Evolutionary conservation across 768 basidiomycete species (phyloP), one percentile per base, ranked within the genome.

Genomic region (Podaxis mareebaensis): DNA sequence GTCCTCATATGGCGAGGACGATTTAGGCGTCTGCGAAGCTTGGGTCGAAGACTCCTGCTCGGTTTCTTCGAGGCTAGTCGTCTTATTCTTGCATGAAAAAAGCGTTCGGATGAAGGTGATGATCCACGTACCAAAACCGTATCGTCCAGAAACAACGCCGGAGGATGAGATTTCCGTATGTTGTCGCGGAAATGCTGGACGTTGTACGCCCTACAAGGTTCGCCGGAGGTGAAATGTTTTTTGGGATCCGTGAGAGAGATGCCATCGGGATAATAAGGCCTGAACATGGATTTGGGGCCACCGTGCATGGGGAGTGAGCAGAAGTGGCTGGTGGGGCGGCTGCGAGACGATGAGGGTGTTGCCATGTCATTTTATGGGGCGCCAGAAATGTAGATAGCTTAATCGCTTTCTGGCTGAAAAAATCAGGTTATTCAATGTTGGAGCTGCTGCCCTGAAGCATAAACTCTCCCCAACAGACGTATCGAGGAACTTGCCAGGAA

Each of bases 401-500:
- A 60, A 52, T 60, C 51, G 59, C 54, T 56, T 42, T 56, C 39
- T 56, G 54, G 54, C 30, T 24, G 38, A 40, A 56, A 56, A 56
- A 53, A 52, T 28, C 46, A 49, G 36, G 3, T 26, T 40, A 53
- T 53, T 60, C 51, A 60, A 28, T 60, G 39, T 60, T 60, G 59
- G 59, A 60, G 59, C 59, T 60, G 36, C 24, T 38, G 40, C 59
- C 59, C 59, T 60, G 59, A 60, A 53, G 59, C 39, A 46, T 53
- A 53, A 60, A 53, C 38, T 24, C 24, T 30, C 24, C 30, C 59
- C 49, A 52, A 52, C 26, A 24, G 59, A 60, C 51, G 53, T 26
- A 39, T 39, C 20, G 38, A 26, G 59, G 22, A 40, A 53, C 59
- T 60, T 53, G 39, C 59, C 59, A 39, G 22, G 15, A 36, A n/a